A percentile compares a stretch with the other conserved stretches of the same genome.
phyloP scores from a whole-genome alignment of 345 rosid species.

The Pugionium dolabratum region DNA sequence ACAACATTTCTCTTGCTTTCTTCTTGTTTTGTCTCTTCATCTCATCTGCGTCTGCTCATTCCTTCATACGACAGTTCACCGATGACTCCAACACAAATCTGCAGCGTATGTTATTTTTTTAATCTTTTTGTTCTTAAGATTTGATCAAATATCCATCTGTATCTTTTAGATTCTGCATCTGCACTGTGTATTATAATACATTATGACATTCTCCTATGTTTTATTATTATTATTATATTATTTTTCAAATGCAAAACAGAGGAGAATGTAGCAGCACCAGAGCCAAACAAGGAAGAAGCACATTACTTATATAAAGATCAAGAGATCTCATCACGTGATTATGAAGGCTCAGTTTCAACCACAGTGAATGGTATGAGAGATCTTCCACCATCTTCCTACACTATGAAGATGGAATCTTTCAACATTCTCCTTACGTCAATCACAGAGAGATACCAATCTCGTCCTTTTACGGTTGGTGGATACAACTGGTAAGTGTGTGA shows the following conservation, averaged over 20 bases:
- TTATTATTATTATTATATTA: too few species aligned
- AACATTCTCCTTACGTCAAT: conserved; percentile 5
- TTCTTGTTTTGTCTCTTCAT: conserved; percentile 25
- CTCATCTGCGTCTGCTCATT: conserved; percentile 1
- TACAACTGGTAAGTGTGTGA: conserved; percentile 15
- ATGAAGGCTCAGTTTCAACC: conserved; percentile 13
- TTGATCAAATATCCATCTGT: neutral
- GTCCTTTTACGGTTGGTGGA: conserved; percentile 9
- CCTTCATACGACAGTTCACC: conserved; percentile 27
- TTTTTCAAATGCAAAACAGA: neutral
- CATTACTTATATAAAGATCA: neutral
- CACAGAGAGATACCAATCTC: neutral
- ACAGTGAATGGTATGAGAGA: conserved; percentile 4
- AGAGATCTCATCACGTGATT: conserved; percentile 13
- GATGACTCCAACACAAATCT: conserved; percentile 17
- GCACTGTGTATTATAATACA: too few species aligned
- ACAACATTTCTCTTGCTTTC: conserved; percentile 1
- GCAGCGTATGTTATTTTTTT: neutral
- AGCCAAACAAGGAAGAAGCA: neutral
- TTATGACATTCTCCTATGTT: neutral
- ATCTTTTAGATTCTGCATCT: neutral
- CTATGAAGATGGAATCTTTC: conserved; percentile 26
- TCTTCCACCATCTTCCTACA: conserved; percentile 23
- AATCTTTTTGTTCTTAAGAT: neutral
- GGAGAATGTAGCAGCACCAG: neutral